Conservation (phyloP, 2,329 filamentous ascomycete species). For the Graphiopsis chlorocephala region DNA sequence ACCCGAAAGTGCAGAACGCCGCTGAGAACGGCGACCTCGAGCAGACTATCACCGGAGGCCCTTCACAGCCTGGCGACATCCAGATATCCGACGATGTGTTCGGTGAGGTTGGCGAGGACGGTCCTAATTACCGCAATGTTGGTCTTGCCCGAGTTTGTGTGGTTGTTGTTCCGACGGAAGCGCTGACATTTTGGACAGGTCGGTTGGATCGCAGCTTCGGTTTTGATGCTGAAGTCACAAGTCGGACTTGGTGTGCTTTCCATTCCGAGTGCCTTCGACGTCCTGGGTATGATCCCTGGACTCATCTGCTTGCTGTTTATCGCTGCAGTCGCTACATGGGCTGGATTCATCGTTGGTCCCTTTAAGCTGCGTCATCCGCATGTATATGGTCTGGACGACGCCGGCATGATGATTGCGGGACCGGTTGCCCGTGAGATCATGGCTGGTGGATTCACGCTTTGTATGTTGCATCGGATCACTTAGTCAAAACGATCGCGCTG, state of each 20-base stretch:
- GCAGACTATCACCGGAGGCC: slow-evolving; percentile 32
- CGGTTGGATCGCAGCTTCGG: slow-evolving; percentile 43
- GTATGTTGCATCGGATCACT: slow-evolving; percentile 23
- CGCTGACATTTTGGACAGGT: slow-evolving; percentile 28
- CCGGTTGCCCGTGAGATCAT: slow-evolving; percentile 50
- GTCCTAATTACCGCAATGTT: slow-evolving; percentile 33
- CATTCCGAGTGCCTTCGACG: slow-evolving; percentile 44
- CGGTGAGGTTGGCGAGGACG: slow-evolving; percentile 35
- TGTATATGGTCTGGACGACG: slow-evolving; percentile 57
- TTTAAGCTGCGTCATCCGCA: slow-evolving; percentile 55
- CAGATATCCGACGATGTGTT: slow-evolving; percentile 34
- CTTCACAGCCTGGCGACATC: slow-evolving; percentile 6
- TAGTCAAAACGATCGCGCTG: not conserved
- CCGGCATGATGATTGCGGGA: slow-evolving; percentile 53
- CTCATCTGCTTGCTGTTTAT: slow-evolving; percentile 41
- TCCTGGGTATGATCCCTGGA: slow-evolving; percentile 46
- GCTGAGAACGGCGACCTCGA: slow-evolving; percentile 40
- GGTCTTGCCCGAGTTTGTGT: slow-evolving; percentile 18
- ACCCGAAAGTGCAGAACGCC: slow-evolving; percentile 30
- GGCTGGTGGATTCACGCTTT: slow-evolving; percentile 38
- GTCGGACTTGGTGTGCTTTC: slow-evolving; percentile 46
- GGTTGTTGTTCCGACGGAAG: not conserved
- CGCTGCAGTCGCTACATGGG: slow-evolving; percentile 46
- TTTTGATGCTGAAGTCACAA: slow-evolving; percentile 46
- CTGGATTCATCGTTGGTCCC: slow-evolving; percentile 46